phyloP scores from a whole-genome alignment of 257 asterid genomes.

The Thymus mandschuricus region DNA sequence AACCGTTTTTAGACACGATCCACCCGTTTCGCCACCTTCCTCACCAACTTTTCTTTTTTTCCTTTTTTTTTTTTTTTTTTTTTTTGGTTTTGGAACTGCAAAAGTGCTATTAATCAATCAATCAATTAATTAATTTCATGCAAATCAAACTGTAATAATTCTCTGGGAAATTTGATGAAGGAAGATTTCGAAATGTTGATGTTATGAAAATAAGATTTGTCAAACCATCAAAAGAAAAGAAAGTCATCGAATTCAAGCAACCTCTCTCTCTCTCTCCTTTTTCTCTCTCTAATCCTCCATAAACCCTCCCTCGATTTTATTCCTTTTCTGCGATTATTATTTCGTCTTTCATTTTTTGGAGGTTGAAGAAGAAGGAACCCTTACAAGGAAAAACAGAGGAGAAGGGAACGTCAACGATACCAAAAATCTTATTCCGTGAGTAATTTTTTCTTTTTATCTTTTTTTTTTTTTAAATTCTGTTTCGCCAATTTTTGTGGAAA shows the following conservation, averaged over 20 bases:
- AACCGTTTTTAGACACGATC: slow-evolving; percentile 52
- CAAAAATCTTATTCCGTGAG: slow-evolving; percentile 36
- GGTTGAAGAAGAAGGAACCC: slow-evolving; percentile 35
- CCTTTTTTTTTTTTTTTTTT: neutral
- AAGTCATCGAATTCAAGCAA: slow-evolving; percentile 20
- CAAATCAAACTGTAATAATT: neutral
- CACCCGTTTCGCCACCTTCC: slow-evolving; percentile 32
- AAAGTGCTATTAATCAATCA: neutral
- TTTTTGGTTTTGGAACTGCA: neutral
- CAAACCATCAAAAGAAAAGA: slow-evolving; percentile 12
- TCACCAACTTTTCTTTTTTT: neutral
- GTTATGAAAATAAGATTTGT: neutral
- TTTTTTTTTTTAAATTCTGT: neutral
- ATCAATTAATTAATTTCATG: neutral
- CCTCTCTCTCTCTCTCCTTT: neutral
- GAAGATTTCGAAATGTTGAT: too few relatives aligned
- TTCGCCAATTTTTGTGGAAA: too few relatives aligned
- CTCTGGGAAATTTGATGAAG: neutral
- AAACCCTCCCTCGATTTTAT: slow-evolving; percentile 27
- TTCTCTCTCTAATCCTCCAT: slow-evolving; percentile 24
- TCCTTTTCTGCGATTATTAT: slow-evolving; percentile 17
- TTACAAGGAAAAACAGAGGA: slow-evolving; percentile 21
- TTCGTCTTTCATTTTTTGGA: neutral
- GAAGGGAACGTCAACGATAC: neutral
- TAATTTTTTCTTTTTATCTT: neutral